A percentile compares a stretch with the other conserved stretches of the same genome.
phyloP scores from a whole-genome alignment of 2,329 filamentous ascomycete species.

The Fusarium sp. region DNA sequence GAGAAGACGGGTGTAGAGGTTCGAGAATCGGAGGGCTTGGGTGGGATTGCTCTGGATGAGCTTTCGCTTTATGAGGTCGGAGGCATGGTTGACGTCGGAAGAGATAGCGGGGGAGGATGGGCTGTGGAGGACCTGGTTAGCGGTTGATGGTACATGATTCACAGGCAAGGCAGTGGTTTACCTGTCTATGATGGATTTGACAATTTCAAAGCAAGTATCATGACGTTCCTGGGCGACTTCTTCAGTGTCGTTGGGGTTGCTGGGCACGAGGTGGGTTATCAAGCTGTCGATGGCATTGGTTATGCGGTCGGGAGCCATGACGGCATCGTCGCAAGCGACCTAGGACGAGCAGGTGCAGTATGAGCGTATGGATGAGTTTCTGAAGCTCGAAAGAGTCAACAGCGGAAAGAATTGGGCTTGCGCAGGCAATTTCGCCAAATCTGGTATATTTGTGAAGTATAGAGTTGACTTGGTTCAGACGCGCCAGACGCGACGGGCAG shows the following conservation, averaged over 20 bases:
- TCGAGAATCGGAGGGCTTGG: constrained; percentile 84
- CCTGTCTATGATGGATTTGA: constrained; percentile 61
- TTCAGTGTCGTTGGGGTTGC: constrained; percentile 70
- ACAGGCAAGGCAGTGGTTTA: constrained; percentile 40
- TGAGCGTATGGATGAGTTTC: neutral
- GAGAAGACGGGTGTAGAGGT: constrained; percentile 86
- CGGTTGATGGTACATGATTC: neutral
- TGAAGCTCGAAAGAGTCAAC: neutral
- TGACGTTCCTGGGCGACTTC: constrained; percentile 73
- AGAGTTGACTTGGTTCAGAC: constrained; percentile 29
- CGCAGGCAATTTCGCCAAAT: neutral
- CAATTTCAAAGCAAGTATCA: constrained; percentile 64
- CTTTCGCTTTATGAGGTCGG: constrained; percentile 89
- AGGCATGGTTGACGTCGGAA: constrained; percentile 86
- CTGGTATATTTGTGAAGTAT: constrained; percentile 17
- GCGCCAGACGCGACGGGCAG: constrained; percentile 42
- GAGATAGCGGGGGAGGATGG: constrained; percentile 63
- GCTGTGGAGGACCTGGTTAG: constrained; percentile 42
- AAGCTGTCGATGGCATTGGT: constrained; percentile 80
- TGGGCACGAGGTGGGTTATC: constrained; percentile 75
- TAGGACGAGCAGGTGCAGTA: constrained; percentile 1
- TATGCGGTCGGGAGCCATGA: constrained; percentile 71
- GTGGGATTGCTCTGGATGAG: constrained; percentile 79
- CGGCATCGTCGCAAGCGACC: constrained; percentile 54
- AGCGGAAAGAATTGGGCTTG: neutral